Conservation (phyloP, 2,329 filamentous ascomycete species). For the Fusarium tuaranense region DNA sequence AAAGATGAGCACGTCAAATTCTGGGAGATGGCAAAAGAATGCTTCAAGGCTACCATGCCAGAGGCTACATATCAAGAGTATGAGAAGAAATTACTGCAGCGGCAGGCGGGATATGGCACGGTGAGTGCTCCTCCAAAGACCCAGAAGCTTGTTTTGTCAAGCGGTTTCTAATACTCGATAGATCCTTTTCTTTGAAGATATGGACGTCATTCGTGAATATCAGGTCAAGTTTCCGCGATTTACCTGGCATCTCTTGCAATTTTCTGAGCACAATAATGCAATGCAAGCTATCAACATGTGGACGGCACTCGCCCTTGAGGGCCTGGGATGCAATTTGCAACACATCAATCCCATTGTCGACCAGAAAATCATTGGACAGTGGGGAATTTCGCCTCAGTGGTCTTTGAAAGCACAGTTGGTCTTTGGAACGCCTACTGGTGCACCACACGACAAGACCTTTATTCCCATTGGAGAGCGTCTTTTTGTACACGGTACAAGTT, state of each 20-base stretch:
- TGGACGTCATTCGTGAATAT: constrained; percentile 15
- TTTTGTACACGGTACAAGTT: constrained; percentile 6
- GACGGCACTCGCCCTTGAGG: constrained; percentile 17
- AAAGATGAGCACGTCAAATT: constrained; percentile 15
- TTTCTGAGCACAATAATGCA: constrained; percentile 27
- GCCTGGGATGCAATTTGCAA: constrained; percentile 23
- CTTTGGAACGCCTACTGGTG: constrained; percentile 13
- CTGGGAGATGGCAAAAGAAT: constrained; percentile 19
- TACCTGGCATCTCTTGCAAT: constrained; percentile 14
- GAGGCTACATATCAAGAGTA: neutral
- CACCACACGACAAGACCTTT: constrained; percentile 5
- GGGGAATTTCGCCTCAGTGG: constrained; percentile 24
- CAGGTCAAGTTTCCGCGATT: constrained; percentile 12
- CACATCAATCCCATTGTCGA: constrained; percentile 26
- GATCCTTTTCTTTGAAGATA: constrained; percentile 25
- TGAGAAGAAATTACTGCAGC: constrained; percentile 18
- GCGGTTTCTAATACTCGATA: neutral
- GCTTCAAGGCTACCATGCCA: constrained; percentile 16
- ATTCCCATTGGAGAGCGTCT: neutral
- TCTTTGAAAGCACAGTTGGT: constrained; percentile 26
- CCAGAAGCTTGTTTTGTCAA: too few relatives aligned
- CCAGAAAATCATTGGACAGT: constrained; percentile 17
- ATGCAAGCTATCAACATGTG: constrained; percentile 26
- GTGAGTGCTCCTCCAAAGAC: neutral
- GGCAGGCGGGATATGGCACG: constrained; percentile 10